Conservation (phyloP, 2,329 filamentous ascomycete species). For the Didymella keratinophila region DNA sequence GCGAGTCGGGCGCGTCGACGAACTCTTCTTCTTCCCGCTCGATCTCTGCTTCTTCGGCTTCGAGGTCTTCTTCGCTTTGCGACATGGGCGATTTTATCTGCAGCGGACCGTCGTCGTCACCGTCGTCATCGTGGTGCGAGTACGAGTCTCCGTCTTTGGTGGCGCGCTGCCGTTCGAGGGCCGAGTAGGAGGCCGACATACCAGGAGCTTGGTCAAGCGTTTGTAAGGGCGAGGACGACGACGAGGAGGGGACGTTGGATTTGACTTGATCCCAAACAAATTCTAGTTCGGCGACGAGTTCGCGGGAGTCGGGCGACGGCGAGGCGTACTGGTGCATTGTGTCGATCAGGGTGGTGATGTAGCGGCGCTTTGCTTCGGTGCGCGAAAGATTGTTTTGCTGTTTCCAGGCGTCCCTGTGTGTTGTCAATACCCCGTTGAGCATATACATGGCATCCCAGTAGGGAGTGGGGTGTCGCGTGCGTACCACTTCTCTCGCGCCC, state of each 20-base stretch:
- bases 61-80: slow-evolving; percentile 68
- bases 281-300: slow-evolving; percentile 92
- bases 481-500: slow-evolving; percentile 73
- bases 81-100: slow-evolving; percentile 84
- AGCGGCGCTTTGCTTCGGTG: slow-evolving; percentile 92
- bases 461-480: slow-evolving; percentile 25
- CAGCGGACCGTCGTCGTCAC: slow-evolving; percentile 36
- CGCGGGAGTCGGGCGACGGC: slow-evolving; percentile 81
- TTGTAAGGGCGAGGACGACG: slow-evolving; percentile 55
- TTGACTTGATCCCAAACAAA: slow-evolving; percentile 99
- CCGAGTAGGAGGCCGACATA: slow-evolving; percentile 38
- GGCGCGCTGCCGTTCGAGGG: slow-evolving; percentile 17
- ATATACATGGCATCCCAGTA: slow-evolving; percentile 13
- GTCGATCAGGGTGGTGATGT: slow-evolving; percentile 92
- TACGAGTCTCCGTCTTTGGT: slow-evolving; percentile 19
- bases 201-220: slow-evolving; percentile 47
- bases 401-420: slow-evolving; percentile 86
- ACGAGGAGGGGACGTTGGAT: slow-evolving; percentile 73
- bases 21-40: slow-evolving; percentile 52
- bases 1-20: slow-evolving; percentile 58
- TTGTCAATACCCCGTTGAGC: slow-evolving; percentile 11
- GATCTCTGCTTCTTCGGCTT: slow-evolving; percentile 46
- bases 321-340: slow-evolving; percentile 97
- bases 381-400: slow-evolving; percentile 81
- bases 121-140: slow-evolving; percentile 13